Base-by-base conservation (phyloP, 768 basidiomycete genomes). In the Rhizopogon sp. region DNA sequence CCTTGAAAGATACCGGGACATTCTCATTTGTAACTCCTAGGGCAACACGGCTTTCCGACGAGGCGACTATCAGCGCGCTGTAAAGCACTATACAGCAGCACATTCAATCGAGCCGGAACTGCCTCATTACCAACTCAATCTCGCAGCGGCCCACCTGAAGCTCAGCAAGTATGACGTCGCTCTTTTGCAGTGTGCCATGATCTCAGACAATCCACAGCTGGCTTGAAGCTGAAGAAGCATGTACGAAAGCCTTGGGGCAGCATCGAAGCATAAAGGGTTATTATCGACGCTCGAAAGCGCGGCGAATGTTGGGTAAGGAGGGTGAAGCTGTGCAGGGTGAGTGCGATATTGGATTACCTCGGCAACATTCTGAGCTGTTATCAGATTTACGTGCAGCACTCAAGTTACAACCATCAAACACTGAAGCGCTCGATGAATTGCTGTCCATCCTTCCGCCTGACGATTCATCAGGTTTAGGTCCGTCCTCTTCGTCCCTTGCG, bases 101-200 rank as follows among this genome's bases (percentile, higher is more conserved):
- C 74, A 83, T 63, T 61, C 73, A 6, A 84, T 85, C 42, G 87
- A 89, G 61, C 80, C 86, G 2, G 88, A 89, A 64, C 66, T 89
- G 57, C 85, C 88, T 1, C 82, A 86, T 61, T 90, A 90, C 60
- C 83, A 87, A 62, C 78, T 89, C 37, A 90, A 90, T 62, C 76
- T 89, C 25, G 88, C 88, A 3, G 87, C 87, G 1, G 87, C 88
- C 0, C 76, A 88, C 65, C 66, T 90, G 37, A 90, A 90, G 63
- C 68, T 89, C 45, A 73, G 74, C 68, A 80, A 85, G 88, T 90
- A 67, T 56, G 84, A 71, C 42, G 17, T 7, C 45, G 28, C 52
- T 41, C 43, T 41, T 45, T 46, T 50, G 9, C 42, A 37, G 50
- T 55, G 53, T 54, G 28, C 20, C 51, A 51, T 54, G 53, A 55